phyloP scores from a whole-genome alignment of 257 asterid species.

The Oldenlandia corymbosa region DNA sequence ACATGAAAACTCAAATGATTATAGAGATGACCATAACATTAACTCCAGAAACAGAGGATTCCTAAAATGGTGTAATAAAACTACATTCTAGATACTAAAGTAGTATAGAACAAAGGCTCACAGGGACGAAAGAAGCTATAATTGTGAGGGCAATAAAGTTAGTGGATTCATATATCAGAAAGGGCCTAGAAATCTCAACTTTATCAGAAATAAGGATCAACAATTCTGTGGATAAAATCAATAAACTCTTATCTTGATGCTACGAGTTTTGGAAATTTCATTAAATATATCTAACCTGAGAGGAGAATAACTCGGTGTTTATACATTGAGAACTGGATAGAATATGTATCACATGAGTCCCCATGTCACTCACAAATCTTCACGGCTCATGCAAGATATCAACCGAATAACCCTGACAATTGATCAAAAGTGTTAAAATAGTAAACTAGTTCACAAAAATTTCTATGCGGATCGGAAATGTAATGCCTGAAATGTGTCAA shows the following conservation, averaged over 20 bases:
- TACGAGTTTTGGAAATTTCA: neutral
- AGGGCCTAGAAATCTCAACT: neutral
- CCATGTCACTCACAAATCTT: conserved; percentile 73
- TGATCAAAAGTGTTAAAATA: neutral
- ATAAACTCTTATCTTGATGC: neutral
- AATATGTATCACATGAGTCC: conserved; percentile 98
- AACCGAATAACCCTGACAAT: conserved; percentile 69
- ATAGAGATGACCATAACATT: neutral
- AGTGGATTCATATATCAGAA: neutral
- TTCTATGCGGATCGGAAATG: too few relatives aligned
- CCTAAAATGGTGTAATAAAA: neutral
- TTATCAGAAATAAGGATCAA: neutral
- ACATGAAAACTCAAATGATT: neutral
- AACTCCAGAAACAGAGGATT: neutral
- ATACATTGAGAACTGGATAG: conserved; percentile 64
- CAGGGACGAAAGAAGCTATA: neutral
- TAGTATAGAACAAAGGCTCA: neutral
- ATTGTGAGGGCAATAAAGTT: neutral
- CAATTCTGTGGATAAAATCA: neutral
- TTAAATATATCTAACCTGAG: conserved; percentile 56
- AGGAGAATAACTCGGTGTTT: conserved; percentile 77
- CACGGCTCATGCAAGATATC: conserved; percentile 80
- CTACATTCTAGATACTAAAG: neutral
- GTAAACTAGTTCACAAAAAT: too few relatives aligned
- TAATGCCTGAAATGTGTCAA: neutral